Percentiles rank a stretch among this genome's conserved stretches.
phyloP scores from a whole-genome alignment of 106 monocot species.

The Amphibolis antarctica region DNA sequence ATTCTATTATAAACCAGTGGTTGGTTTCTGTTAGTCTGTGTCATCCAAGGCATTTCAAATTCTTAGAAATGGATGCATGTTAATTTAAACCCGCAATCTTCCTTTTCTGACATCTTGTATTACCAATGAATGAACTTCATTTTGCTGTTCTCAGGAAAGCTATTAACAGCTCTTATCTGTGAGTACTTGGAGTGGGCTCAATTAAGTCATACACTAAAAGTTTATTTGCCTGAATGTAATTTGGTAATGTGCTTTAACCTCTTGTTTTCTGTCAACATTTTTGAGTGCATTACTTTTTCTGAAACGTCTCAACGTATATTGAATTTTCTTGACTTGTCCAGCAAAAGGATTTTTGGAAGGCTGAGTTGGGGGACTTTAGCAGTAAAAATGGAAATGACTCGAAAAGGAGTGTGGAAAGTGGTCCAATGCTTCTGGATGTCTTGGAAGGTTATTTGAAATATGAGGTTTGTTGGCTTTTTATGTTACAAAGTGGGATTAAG shows the following conservation, averaged over 20 bases:
- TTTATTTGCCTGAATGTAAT: constrained; percentile 92
- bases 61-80: too few relatives aligned
- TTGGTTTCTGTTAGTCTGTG: too few relatives aligned
- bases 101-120: too few relatives aligned
- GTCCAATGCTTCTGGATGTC: constrained; percentile 83
- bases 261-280: neutral
- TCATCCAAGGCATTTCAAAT: too few relatives aligned
- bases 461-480: constrained; percentile 41
- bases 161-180: constrained; percentile 71
- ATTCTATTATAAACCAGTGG: too few relatives aligned
- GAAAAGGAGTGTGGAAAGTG: constrained; percentile 58
- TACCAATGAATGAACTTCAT: too few relatives aligned
- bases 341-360: constrained; percentile 93
- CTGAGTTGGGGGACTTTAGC: constrained; percentile 74
- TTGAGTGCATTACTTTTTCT: neutral
- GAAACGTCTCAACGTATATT: neutral
- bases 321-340: constrained; percentile 21
- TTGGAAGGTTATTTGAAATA: constrained; percentile 92
- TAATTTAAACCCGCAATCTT: too few relatives aligned
- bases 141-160: constrained; percentile 68
- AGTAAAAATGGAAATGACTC: constrained; percentile 62
- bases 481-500: too few relatives aligned
- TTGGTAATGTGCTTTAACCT: constrained; percentile 36
- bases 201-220: constrained; percentile 80
- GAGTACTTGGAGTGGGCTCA: constrained; percentile 96